Conservation (phyloP, 1,139 yeast genomes). For the Taphrina deformans region DNA sequence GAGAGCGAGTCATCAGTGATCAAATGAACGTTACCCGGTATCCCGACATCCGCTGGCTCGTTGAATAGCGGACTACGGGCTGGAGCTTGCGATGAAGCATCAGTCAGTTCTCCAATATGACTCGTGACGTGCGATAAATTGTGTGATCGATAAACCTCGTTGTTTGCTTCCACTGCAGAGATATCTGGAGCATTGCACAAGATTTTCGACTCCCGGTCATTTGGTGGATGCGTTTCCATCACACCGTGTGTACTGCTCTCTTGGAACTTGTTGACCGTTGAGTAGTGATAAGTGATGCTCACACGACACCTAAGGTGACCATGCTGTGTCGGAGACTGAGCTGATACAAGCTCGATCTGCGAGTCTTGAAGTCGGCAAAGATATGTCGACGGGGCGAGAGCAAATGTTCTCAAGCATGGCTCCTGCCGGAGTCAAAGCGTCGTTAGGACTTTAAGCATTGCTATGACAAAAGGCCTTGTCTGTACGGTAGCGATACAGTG, state of each 20-base stretch:
- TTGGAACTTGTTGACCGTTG: background rate
- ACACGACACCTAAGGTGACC: background rate
- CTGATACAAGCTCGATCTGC: too few relatives aligned
- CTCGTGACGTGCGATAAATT: background rate
- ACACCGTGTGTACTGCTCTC: background rate
- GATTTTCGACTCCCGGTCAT: background rate
- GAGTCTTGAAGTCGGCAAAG: too few relatives aligned
- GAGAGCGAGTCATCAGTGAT: slow-evolving; percentile 46
- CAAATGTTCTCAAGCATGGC: too few relatives aligned
- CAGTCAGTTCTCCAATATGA: background rate
- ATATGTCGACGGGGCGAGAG: too few relatives aligned
- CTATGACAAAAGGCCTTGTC: too few relatives aligned
- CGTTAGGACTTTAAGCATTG: too few relatives aligned
- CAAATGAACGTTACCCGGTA: slow-evolving; percentile 48
- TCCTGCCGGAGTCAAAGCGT: background rate
- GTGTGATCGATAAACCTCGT: background rate
- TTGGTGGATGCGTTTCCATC: background rate
- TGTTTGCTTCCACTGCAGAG: background rate
- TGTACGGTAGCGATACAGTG: too few relatives aligned
- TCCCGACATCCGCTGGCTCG: slow-evolving; percentile 10
- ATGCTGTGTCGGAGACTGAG: too few relatives aligned
- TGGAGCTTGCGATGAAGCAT: background rate
- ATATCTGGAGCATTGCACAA: background rate
- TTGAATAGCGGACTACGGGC: slow-evolving; percentile 13
- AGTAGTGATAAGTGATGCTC: background rate